Evolutionary conservation across 257 asterid species (phyloP).

Genomic region (Paulownia fortunei): DNA sequence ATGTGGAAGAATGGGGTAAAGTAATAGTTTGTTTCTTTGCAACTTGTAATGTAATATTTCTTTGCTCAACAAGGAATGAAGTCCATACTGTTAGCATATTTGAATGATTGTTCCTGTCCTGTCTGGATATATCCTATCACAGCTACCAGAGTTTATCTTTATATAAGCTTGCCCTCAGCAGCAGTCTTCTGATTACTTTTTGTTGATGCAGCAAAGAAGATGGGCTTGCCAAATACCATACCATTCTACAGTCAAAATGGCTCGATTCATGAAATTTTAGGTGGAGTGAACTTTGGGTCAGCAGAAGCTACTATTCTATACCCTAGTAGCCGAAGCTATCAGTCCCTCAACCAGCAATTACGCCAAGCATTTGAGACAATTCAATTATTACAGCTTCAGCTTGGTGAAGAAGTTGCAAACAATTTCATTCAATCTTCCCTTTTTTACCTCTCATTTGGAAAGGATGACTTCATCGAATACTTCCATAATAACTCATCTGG

Average conservation of each 20-base stretch:
- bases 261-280: slow-evolving; percentile 46
- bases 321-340: slow-evolving; percentile 50
- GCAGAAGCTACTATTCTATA: slow-evolving; percentile 61
- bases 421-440: slow-evolving; percentile 55
- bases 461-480: slow-evolving; percentile 58
- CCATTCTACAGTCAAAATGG: slow-evolving; percentile 73
- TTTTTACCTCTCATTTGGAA: slow-evolving; percentile 71
- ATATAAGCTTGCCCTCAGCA: too few species aligned
- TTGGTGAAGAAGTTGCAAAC: slow-evolving; percentile 49
- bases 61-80: too few species aligned
- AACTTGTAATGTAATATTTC: too few species aligned
- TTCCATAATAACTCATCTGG: slow-evolving; percentile 37
- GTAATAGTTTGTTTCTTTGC: too few species aligned
- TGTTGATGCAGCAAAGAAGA: slow-evolving; percentile 57
- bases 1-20: too few species aligned
- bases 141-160: too few species aligned
- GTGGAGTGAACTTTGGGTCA: slow-evolving; percentile 66
- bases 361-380: slow-evolving; percentile 63
- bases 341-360: slow-evolving; percentile 68
- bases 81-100: too few species aligned
- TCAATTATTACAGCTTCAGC: slow-evolving; percentile 67
- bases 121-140: too few species aligned
- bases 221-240: slow-evolving; percentile 50
- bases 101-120: too few species aligned
- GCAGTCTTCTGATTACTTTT: too few species aligned